Evolutionary conservation across 2,329 filamentous ascomycete species (phyloP), one percentile per base, ranked within the genome.

Genomic region (Colletotrichum plurivorum): DNA sequence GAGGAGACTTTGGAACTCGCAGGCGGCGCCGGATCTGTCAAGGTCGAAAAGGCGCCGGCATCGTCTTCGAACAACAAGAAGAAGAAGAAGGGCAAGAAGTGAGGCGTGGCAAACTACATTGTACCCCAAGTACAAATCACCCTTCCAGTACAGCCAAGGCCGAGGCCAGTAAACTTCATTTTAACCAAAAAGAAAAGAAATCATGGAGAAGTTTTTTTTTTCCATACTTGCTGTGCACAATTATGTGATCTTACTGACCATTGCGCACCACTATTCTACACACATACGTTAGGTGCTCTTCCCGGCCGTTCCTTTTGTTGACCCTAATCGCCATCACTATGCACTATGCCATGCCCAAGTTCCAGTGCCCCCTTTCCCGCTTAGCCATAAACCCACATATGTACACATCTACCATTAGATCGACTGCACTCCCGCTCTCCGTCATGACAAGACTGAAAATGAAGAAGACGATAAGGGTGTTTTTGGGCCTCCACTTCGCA

Each of bases 1-100:
- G 92, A 93, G 78, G 90, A 87, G 84, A 92, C 84, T 67, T 83
- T 90, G 72, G 89, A 89, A 72, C 81, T 92, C 13, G 89, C 89
- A 3, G 89, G 89, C 31, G 89, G 89, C 5, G 89, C 88, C 1
- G 89, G 89, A 15, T 85, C 83, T 6, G 88, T 91, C 67, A 90
- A 88, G 78, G 88, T 91, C 46, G 89, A 92, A 77, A 90, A 89
- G 80, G 85, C 88, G 16, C 78, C 80, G 3, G 75, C 76, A n/a
- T 71, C 76, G 16, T 75, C 69, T 27, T 73, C 72, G 67, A 84
- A 84, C 63, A 84, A 84, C 63, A 86, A 84, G 73, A 85, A 85
- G 78, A 87, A 86, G 79, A 86, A 84, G 77, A 83, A 83, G 79
- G 80, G 84, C 59, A 88, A 87, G 82, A 88, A 87, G 80, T 88